A percentile compares a stretch with the other conserved stretches of the same genome.
Conservation (phyloP, 2,329 filamentous ascomycete genomes). For the Stenocarpella maydis region DNA sequence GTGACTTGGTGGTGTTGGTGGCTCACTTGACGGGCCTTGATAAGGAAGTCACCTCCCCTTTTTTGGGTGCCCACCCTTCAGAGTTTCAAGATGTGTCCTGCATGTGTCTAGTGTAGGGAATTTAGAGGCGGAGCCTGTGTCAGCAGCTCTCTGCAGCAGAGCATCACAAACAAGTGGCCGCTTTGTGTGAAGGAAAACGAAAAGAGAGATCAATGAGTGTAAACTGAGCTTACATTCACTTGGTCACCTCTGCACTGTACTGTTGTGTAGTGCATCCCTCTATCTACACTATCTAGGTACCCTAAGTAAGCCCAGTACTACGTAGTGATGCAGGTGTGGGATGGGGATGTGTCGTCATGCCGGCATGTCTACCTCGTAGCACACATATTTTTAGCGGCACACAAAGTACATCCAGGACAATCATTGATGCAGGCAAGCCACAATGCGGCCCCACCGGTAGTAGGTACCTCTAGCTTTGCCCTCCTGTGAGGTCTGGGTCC, state of each 20-base stretch:
- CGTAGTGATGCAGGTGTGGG: not conserved
- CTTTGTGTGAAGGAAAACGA: not conserved
- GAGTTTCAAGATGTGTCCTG: conserved; percentile 23
- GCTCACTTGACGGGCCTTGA: not conserved
- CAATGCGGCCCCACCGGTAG: not conserved
- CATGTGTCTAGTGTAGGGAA: conserved; percentile 8
- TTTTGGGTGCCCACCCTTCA: conserved; percentile 1
- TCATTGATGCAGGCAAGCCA: conserved; percentile 6
- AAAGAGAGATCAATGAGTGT: too few species aligned
- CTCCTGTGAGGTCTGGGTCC: not conserved
- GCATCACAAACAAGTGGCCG: not conserved
- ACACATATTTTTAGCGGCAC: not conserved
- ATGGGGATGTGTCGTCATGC: conserved; percentile 19
- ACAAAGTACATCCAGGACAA: not conserved
- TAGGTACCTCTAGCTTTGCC: not conserved
- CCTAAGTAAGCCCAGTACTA: too few species aligned
- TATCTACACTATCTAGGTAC: too few species aligned
- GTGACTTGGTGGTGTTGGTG: not conserved
- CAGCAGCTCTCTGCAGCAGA: not conserved
- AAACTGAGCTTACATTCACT: too few species aligned
- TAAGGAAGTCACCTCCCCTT: conserved; percentile 8
- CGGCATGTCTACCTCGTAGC: not conserved
- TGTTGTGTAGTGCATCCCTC: too few species aligned
- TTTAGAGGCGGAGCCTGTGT: conserved; percentile 9
- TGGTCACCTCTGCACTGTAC: too few species aligned